A percentile compares a stretch with the other conserved stretches of the same genome.
phyloP scores from a whole-genome alignment of 768 basidiomycete genomes.

The Leccinum broughii region DNA sequence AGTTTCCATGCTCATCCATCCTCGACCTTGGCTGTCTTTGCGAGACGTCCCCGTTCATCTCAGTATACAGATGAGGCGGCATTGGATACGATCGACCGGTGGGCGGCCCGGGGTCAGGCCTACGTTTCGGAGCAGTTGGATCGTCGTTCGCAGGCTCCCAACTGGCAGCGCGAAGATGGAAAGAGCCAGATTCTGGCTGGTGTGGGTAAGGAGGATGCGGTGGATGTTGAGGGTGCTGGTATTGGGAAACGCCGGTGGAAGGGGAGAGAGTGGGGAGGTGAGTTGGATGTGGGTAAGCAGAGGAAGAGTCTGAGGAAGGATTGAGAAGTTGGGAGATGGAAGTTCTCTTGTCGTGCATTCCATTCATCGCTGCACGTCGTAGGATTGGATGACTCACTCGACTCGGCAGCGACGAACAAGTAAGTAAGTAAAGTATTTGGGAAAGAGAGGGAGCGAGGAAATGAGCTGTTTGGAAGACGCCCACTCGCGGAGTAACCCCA shows the following conservation, averaged over 20 bases:
- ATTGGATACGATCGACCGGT: conserved; percentile 37
- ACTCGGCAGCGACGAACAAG: conserved; percentile 6
- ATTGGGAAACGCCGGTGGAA: conserved; percentile 25
- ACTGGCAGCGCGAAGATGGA: conserved; percentile 61
- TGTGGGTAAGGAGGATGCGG: conserved; percentile 29
- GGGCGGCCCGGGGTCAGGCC: conserved; percentile 34
- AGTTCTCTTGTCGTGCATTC: conserved; percentile 50
- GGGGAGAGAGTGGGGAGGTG: conserved; percentile 31
- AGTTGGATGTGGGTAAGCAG: conserved; percentile 33
- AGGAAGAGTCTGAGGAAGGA: conserved; percentile 42
- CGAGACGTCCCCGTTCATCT: conserved; percentile 34
- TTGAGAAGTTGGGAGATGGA: conserved; percentile 53
- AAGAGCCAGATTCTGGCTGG: conserved; percentile 36
- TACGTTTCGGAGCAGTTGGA: conserved; percentile 38
- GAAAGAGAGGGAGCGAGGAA: conserved; percentile 26
- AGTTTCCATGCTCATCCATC: conserved; percentile 34
- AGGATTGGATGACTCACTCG: conserved; percentile 14
- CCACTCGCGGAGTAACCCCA: conserved; percentile 33
- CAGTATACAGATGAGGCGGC: conserved; percentile 36
- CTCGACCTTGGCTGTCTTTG: conserved; percentile 29
- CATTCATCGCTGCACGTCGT: conserved; percentile 34
- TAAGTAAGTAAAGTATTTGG: neutral
- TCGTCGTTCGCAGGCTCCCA: conserved; percentile 47
- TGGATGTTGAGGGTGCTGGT: conserved; percentile 31
- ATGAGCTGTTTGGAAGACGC: conserved; percentile 33